Base-by-base conservation (phyloP, 768 basidiomycete species). In the Clitopilus hobsonii region DNA sequence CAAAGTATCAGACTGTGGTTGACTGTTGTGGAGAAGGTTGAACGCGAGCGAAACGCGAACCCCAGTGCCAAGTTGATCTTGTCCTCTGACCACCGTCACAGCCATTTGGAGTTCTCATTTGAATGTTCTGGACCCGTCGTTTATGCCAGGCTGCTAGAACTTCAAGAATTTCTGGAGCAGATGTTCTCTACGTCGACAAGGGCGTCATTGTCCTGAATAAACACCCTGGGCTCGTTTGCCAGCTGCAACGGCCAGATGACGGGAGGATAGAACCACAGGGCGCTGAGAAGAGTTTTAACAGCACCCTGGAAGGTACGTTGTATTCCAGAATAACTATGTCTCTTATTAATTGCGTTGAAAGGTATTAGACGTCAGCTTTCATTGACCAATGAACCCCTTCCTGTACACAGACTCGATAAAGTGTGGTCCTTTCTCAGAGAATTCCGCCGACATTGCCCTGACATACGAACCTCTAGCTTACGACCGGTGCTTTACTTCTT, bases 351-450 rank as follows among this genome's bases (percentile, higher is more conserved):
- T 6, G 10, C 16, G 16, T 45, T 18, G 8, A 5, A 2, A 4
- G 8, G 3, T 45, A 45, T 45, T 18, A 45, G 10, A 20, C 41
- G 41, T 10, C 6, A 60, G 22, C 54, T 80, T 49, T 58, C 62
- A 13, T 61, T 79, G 49, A 60, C 63, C 14, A 59, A 54, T 23
- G 56, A 66, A n/a, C 84, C 80, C 6, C 71, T 71, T 52, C 70
- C 80, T 5, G 78, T 88, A 20, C 87, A 89, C 63, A 78, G 87
- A 13, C 74, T 89, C 4, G 86, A 88, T 70, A 85, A 84, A 73
- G 87, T 83, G 23, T 14, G n/a, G n/a, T n/a, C n/a, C n/a, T 65
- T 58, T 26, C 50, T 28, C 20, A n/a, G 22, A 41, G 6, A 14
- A 38, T 4, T 32, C 38, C 5, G 38, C n/a, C n/a, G 32, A 32